Evolutionary conservation across 768 basidiomycete species (phyloP).

Genomic region (Collybia sordida): DNA sequence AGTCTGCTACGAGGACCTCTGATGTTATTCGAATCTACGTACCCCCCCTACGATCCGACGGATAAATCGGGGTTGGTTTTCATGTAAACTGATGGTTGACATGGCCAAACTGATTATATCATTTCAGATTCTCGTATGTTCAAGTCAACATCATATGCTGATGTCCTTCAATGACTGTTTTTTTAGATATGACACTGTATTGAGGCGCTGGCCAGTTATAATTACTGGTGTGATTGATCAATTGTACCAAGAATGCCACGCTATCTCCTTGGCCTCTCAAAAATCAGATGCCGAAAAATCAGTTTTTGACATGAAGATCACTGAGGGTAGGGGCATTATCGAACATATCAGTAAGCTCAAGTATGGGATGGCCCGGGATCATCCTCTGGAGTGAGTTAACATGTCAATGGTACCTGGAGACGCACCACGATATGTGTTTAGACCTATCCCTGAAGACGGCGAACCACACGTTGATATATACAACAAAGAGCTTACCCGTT

Average conservation of each 20-base stretch:
- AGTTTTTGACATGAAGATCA: conserved; percentile 42
- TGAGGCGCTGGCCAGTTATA: conserved; percentile 82
- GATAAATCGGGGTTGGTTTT: conserved; percentile 59
- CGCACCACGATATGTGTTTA: conserved; percentile 23
- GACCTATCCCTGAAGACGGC: conserved; percentile 74
- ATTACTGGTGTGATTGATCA: conserved; percentile 79
- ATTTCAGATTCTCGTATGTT: conserved; percentile 62
- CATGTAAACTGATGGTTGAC: not conserved
- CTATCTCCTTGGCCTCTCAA: conserved; percentile 44
- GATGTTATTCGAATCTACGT: conserved; percentile 47
- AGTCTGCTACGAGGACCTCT: too few relatives aligned
- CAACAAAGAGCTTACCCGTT: conserved; percentile 65
- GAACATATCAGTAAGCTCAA: conserved; percentile 74
- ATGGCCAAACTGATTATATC: not conserved
- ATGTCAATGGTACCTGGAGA: not conserved
- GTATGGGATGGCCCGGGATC: conserved; percentile 85
- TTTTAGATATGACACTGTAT: conserved; percentile 72
- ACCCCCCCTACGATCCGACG: conserved; percentile 72
- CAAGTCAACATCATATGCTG: not conserved
- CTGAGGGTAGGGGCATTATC: conserved; percentile 82
- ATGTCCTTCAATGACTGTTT: not conserved
- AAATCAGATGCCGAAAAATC: conserved; percentile 17
- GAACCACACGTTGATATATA: conserved; percentile 70
- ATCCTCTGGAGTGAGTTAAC: conserved; percentile 56
- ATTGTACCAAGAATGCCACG: conserved; percentile 68